Percentiles rank a stretch among this genome's conserved stretches.
These are phyloP conservation scores for Zymoseptoria crescenta DNA, from an alignment of 2,329 filamentous ascomycete genomes.

Conservation along the genomic window DNA sequence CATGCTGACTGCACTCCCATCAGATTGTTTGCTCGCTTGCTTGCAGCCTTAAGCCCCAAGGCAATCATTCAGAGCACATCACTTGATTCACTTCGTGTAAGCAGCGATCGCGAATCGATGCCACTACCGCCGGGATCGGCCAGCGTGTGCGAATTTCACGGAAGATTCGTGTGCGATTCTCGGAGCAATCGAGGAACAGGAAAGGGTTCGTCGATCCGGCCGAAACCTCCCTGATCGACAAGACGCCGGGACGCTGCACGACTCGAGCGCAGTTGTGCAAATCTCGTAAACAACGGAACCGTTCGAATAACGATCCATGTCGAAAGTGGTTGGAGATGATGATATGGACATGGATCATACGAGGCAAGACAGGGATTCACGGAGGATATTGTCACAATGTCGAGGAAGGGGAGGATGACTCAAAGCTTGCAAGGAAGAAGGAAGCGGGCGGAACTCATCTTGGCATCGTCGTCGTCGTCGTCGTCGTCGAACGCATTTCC, in stretches of 20 bases:
- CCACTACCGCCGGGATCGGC: neutral
- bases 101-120: neutral
- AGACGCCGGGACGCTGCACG: too few species aligned
- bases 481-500: too few species aligned
- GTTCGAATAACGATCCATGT: too few species aligned
- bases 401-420: neutral
- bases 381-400: neutral
- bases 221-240: too few species aligned
- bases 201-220: too few species aligned
- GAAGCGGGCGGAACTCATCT: neutral
- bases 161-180: too few species aligned
- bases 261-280: too few species aligned
- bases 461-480: neutral
- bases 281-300: too few species aligned
- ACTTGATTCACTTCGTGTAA: neutral
- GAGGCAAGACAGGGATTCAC: neutral
- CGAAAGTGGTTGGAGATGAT: neutral
- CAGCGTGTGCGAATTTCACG: neutral
- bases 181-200: neutral
- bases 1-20: too few species aligned
- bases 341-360: neutral
- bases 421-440: neutral
- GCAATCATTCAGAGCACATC: neutral
- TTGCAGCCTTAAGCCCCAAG: too few species aligned
- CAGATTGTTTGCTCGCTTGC: too few species aligned